These are phyloP conservation scores for Paracoccidioides brasiliensis DNA, from an alignment of 2,329 filamentous ascomycete species.

Conservation along the genomic window DNA sequence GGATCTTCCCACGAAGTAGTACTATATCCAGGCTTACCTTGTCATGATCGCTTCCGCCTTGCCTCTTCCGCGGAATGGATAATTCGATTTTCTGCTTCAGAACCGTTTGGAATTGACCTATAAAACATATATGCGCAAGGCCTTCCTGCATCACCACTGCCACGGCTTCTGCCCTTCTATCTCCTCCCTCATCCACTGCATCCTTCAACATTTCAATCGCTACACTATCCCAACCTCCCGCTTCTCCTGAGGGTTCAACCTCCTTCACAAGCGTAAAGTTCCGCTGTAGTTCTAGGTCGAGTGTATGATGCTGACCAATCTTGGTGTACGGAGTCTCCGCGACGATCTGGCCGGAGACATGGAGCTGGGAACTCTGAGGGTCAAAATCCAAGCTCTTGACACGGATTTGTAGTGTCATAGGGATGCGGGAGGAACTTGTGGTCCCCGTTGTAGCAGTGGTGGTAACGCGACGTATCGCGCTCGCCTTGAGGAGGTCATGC, in stretches of 20 bases:
- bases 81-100: slow-evolving; percentile 37
- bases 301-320: slow-evolving; percentile 54
- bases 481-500: slow-evolving; percentile 50
- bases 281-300: slow-evolving; percentile 75
- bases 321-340: slow-evolving; percentile 56
- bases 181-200: slow-evolving; percentile 53
- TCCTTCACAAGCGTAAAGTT: slow-evolving; percentile 82
- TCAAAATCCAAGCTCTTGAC: slow-evolving; percentile 59
- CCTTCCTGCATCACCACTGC: slow-evolving; percentile 87
- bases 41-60: slow-evolving; percentile 37
- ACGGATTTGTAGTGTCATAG: slow-evolving; percentile 50
- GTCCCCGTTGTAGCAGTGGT: slow-evolving; percentile 45
- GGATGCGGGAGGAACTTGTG: slow-evolving; percentile 49
- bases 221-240: slow-evolving; percentile 73
- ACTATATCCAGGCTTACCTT: slow-evolving; percentile 22
- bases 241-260: slow-evolving; percentile 34
- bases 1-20: neutral
- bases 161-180: slow-evolving; percentile 68
- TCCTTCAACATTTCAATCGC: slow-evolving; percentile 66
- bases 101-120: slow-evolving; percentile 38
- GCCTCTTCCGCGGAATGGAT: slow-evolving; percentile 35
- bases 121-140: slow-evolving; percentile 38
- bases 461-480: slow-evolving; percentile 53
- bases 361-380: slow-evolving; percentile 52
- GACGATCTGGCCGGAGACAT: slow-evolving; percentile 53